Evolutionary conservation across 139 green algal species (phyloP).

Genomic region (Ettlia oleoabundans): DNA sequence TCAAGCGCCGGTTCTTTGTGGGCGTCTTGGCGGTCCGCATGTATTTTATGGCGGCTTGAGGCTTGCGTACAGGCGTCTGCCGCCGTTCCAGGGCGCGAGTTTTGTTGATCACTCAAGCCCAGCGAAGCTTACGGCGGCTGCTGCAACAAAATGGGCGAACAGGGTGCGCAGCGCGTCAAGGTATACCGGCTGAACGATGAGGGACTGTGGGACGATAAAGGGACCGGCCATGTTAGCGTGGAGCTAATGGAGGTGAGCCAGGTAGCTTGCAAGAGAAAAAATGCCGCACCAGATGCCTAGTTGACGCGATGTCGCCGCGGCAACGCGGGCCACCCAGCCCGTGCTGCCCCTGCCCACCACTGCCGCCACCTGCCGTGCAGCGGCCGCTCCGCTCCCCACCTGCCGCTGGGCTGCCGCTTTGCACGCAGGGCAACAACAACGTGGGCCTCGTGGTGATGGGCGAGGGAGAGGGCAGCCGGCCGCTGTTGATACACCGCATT

Average conservation of each 20-base stretch:
- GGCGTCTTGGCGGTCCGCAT: too few species aligned
- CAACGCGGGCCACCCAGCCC: neutral
- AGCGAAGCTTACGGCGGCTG: too few species aligned
- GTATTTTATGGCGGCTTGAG: too few species aligned
- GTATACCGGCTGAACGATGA: constrained; percentile 91
- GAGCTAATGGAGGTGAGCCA: constrained; percentile 85
- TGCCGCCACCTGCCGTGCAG: neutral
- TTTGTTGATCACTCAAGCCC: too few species aligned
- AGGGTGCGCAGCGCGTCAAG: constrained; percentile 80
- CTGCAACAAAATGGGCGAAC: neutral
- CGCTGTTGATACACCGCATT: constrained; percentile 91
- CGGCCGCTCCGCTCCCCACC: neutral
- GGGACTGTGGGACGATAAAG: constrained; percentile 95
- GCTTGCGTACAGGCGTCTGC: too few species aligned
- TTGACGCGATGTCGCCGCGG: neutral
- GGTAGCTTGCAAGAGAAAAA: too few species aligned
- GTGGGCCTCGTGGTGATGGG: constrained; percentile 91
- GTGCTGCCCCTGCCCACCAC: neutral
- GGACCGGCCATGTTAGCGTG: constrained; percentile 89
- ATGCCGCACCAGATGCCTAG: neutral
- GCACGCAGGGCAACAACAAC: constrained; percentile 71
- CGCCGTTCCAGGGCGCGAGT: too few species aligned
- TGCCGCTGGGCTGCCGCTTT: neutral
- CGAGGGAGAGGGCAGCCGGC: constrained; percentile 73
- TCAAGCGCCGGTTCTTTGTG: too few species aligned